Evolutionary conservation across 257 asterid genomes (phyloP).

Genomic region (Phtheirospermum japonicum): DNA sequence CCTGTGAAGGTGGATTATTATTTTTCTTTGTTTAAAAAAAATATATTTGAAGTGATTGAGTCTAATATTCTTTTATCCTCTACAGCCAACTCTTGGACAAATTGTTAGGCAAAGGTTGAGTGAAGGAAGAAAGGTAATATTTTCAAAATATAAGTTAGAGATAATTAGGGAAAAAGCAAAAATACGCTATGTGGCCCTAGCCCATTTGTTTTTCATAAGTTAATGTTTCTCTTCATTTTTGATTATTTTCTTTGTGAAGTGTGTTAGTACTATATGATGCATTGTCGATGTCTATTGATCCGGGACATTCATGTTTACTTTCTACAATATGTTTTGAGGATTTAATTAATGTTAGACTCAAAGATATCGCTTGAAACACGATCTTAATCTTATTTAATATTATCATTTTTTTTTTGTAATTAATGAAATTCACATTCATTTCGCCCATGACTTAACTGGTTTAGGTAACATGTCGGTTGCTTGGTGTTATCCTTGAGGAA

Average conservation of each 20-base stretch:
- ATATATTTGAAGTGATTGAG: conserved; percentile 16
- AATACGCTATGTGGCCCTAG: background rate
- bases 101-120: conserved; percentile 76
- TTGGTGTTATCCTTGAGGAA: conserved; percentile 83
- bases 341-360: background rate
- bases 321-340: conserved; percentile 4
- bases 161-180: background rate
- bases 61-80: conserved; percentile 30
- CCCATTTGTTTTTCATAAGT: background rate
- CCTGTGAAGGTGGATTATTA: conserved; percentile 54
- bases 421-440: conserved; percentile 13
- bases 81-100: conserved; percentile 78
- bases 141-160: background rate
- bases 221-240: background rate
- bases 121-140: conserved; percentile 89
- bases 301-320: conserved; percentile 8
- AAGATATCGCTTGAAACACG: background rate
- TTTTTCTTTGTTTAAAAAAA: conserved; percentile 4
- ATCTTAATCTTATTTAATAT: background rate
- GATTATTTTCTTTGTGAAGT: background rate
- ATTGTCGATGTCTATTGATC: background rate
- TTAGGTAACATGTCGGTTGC: conserved; percentile 82
- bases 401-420: conserved; percentile 2
- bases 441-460: conserved; percentile 13
- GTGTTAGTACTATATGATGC: background rate